Evolutionary conservation across 805 yeast genomes (phyloP), one percentile per base, ranked within the genome.

Genomic region (Cyberlindnera sargentensis): DNA sequence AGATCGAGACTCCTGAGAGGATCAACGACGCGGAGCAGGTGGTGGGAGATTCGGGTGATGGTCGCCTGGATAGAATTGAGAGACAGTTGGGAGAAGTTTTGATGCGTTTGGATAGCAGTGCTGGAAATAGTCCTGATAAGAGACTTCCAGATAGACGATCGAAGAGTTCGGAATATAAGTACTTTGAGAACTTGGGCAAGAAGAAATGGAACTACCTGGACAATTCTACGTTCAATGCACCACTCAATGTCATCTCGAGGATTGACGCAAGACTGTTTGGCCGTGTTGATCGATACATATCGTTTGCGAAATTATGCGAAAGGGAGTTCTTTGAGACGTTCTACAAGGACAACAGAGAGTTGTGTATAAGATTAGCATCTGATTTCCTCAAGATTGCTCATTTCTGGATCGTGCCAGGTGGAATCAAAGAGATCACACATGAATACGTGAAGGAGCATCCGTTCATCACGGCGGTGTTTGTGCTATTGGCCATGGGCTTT

Each of bases 351-450:
- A 65, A 76, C 48, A 69, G 67, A 46, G 48, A 51, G 8, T 55
- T 76, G 5, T 74, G 78, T 49, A 58, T 73, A 6, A 60, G 63
- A 36, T 53, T 78, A 29, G 71, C 76, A 0, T 65, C 67, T 44
- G 70, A 71, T 27, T 78, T 77, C 47, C 55, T 77, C 32, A 70
- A 67, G 15, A 71, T 70, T 36, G 76, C 82, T 3, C 80, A 75
- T 51, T 75, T 72, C 53, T 78, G 82, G 80, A 75, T 78, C 37
- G 72, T 76, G 5, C 82, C 82, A 2, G 82, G 81, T 8, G 82
- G 81, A 5, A 66, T 76, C n/a, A 72, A 67, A 32, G 68, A 67
- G 30, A 67, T 77, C 9, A 65, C 70, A 34, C 56, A 68, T 33
- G 61, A 61, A 8, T 78, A 73, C 53, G 81, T 73, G 4, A 50